A percentile compares a stretch with the other conserved stretches of the same genome.
These are phyloP conservation scores for Chrysosphaeria jannelii DNA, from an alignment of 2,329 filamentous ascomycete genomes.

Conservation along the genomic window DNA sequence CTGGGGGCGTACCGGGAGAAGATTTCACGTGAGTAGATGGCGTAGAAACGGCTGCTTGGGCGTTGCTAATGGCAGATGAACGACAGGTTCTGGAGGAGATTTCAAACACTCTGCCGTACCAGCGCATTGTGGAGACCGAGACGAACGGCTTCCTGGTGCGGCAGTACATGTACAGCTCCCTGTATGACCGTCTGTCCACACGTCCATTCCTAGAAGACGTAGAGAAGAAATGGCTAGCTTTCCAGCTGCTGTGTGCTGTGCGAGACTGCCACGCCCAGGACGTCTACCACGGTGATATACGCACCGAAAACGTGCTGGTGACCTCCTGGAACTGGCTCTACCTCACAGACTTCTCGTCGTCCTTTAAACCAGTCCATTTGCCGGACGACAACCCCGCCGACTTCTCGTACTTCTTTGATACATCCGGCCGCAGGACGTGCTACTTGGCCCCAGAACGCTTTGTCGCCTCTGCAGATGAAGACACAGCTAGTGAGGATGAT, in stretches of 20 bases:
- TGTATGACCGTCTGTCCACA: slow-evolving; percentile 91
- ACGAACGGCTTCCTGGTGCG: slow-evolving; percentile 79
- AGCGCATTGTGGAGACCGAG: slow-evolving; percentile 71
- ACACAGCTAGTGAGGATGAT: slow-evolving; percentile 1
- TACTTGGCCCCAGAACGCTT: slow-evolving; percentile 91
- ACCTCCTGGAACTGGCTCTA: slow-evolving; percentile 99
- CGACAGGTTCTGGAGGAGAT: slow-evolving; percentile 50
- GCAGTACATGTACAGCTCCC: slow-evolving; percentile 83
- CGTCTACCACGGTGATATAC: slow-evolving; percentile 92
- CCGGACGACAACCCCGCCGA: slow-evolving; percentile 93
- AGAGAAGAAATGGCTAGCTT: slow-evolving; percentile 96
- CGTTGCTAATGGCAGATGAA: slow-evolving; percentile 15
- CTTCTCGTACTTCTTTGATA: slow-evolving; percentile 95
- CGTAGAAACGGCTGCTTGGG: slow-evolving; percentile 18
- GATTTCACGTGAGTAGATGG: slow-evolving; percentile 28
- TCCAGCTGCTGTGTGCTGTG: slow-evolving; percentile 74
- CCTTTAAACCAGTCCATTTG: slow-evolving; percentile 78
- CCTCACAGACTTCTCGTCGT: slow-evolving; percentile 83
- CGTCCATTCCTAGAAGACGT: slow-evolving; percentile 90
- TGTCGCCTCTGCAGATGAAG: slow-evolving; percentile 33
- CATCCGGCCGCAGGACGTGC: slow-evolving; percentile 68
- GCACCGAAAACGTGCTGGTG: slow-evolving; percentile 86
- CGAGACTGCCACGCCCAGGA: slow-evolving; percentile 74
- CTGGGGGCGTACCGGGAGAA: slow-evolving; percentile 50
- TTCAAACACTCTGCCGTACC: slow-evolving; percentile 72